Percentiles rank a stretch among this genome's conserved stretches.
These are phyloP conservation scores for Yarrowia osloensis DNA, from an alignment of 805 yeast species.

Conservation along the genomic window DNA sequence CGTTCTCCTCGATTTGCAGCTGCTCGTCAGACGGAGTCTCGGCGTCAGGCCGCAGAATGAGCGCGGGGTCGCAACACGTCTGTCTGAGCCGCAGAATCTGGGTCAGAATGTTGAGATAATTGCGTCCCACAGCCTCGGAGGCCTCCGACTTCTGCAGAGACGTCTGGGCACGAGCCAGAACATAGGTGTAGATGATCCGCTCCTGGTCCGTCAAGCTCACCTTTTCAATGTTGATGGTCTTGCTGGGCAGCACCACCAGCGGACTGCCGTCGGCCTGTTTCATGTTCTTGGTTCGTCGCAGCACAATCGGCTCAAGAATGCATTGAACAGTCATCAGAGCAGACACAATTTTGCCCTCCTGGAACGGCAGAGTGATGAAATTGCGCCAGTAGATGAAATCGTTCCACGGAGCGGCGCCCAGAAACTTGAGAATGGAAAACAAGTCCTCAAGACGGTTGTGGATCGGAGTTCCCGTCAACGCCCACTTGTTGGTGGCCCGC, in stretches of 20 bases:
- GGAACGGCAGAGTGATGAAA: conserved; percentile 81
- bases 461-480: conserved; percentile 90
- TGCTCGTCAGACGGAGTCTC: conserved; percentile 33
- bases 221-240: conserved; percentile 68
- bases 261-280: conserved; percentile 70
- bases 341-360: conserved; percentile 63
- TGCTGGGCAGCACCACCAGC: conserved; percentile 73
- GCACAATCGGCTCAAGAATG: conserved; percentile 75
- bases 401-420: conserved; percentile 87
- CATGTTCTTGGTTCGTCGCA: conserved; percentile 87
- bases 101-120: conserved; percentile 76
- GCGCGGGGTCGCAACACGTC: conserved; percentile 78
- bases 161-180: conserved; percentile 64
- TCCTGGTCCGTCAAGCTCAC: conserved; percentile 70
- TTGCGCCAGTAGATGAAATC: conserved; percentile 84
- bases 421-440: conserved; percentile 70
- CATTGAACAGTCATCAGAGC: conserved; percentile 85
- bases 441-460: conserved; percentile 86
- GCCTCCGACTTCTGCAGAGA: conserved; percentile 38
- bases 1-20: conserved; percentile 31
- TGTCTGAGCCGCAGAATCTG: conserved; percentile 84
- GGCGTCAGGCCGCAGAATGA: conserved; percentile 50
- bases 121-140: conserved; percentile 48
- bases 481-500: conserved; percentile 72
- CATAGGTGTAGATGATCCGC: conserved; percentile 62